Evolutionary conservation across 2,329 filamentous ascomycete genomes (phyloP).

Genomic region (Orbilia blumenaviensis): DNA sequence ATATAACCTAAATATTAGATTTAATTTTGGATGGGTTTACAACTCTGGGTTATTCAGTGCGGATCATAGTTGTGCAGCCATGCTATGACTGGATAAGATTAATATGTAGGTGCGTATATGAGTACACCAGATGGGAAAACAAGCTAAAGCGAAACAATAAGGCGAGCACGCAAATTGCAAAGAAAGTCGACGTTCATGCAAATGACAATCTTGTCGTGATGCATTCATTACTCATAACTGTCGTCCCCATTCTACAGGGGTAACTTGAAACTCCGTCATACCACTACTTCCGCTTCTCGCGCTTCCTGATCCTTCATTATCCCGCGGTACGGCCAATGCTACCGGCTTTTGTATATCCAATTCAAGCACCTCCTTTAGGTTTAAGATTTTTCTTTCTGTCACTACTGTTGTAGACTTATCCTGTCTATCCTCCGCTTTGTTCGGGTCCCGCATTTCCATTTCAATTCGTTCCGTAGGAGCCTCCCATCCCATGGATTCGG

Average conservation of each 20-base stretch:
- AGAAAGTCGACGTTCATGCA: not conserved
- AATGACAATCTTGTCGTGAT: not conserved
- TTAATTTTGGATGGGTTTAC: too few relatives aligned
- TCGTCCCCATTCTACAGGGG: conserved; percentile 16
- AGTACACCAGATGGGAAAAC: too few relatives aligned
- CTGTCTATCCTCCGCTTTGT: not conserved
- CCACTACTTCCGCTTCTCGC: conserved; percentile 5
- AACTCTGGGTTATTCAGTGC: too few relatives aligned
- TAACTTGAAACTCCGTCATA: conserved; percentile 1
- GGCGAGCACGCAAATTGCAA: not conserved
- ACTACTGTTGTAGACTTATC: not conserved
- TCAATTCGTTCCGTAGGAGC: not conserved
- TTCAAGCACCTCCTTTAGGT: not conserved
- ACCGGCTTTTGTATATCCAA: not conserved
- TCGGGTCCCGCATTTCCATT: not conserved
- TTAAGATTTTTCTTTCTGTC: not conserved
- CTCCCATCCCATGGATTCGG: not conserved
- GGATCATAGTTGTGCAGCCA: too few relatives aligned
- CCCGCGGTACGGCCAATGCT: not conserved
- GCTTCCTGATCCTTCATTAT: not conserved
- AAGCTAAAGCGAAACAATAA: not conserved
- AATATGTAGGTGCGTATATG: too few relatives aligned
- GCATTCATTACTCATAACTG: conserved; percentile 2
- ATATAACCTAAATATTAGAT: too few relatives aligned
- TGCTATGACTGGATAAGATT: too few relatives aligned